A percentile compares a stretch with the other conserved stretches of the same genome.
These are phyloP conservation scores for Mycena kentingensis DNA, from an alignment of 768 basidiomycete genomes.

Conservation along the genomic window DNA sequence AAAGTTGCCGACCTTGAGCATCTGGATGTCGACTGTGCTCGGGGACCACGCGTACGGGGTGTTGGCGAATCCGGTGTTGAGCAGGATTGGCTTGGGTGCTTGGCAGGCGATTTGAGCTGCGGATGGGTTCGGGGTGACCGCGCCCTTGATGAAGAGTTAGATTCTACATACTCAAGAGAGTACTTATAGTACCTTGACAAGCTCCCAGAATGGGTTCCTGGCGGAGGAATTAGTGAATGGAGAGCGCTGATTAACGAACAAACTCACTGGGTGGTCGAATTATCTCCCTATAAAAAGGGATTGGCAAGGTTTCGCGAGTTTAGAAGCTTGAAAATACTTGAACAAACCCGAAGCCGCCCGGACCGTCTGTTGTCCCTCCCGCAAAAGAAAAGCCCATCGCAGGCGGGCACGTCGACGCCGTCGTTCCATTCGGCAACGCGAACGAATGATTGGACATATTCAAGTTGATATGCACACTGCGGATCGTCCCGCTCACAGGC, in stretches of 20 bases:
- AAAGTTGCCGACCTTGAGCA: slow-evolving; percentile 74
- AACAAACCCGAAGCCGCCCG: too few relatives aligned
- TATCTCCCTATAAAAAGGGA: slow-evolving; percentile 77
- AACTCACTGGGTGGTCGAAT: slow-evolving; percentile 58
- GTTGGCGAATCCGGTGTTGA: slow-evolving; percentile 75
- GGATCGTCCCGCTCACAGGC: slow-evolving; percentile 59
- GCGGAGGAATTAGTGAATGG: too few relatives aligned
- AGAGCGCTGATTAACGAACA: too few relatives aligned
- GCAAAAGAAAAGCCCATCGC: slow-evolving; percentile 79
- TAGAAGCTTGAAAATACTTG: too few relatives aligned
- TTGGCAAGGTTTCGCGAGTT: too few relatives aligned
- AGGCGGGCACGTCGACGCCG: slow-evolving; percentile 72
- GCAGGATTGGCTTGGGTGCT: slow-evolving; percentile 73
- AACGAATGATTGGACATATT: slow-evolving; percentile 73
- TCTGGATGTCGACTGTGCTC: slow-evolving; percentile 72
- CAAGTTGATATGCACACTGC: slow-evolving; percentile 69
- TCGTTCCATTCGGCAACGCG: slow-evolving; percentile 63
- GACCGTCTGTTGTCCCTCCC: slow-evolving; percentile 82
- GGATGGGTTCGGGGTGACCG: slow-evolving; percentile 65
- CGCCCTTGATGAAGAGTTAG: too few relatives aligned
- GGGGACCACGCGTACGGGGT: slow-evolving; percentile 76
- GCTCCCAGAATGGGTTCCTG: slow-evolving; percentile 82
- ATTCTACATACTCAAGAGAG: too few relatives aligned
- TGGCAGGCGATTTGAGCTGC: slow-evolving; percentile 70
- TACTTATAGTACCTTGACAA: slow-evolving; percentile 65